Conservation (phyloP, 139 green algal genomes). For the Haematococcus sp. region DNA sequence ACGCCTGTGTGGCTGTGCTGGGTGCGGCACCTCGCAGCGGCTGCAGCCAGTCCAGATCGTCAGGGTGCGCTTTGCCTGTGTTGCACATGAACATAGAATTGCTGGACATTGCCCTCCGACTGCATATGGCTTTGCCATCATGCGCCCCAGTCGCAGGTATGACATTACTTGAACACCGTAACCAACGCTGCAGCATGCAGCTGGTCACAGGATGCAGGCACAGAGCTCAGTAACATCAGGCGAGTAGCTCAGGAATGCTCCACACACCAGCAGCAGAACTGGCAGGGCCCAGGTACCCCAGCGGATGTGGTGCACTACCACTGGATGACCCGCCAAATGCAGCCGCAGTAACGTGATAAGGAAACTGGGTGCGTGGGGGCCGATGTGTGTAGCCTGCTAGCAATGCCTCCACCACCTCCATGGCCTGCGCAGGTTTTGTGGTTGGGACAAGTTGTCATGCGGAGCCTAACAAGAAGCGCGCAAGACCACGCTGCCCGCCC, state of each 20-base stretch:
- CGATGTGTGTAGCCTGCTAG: not conserved
- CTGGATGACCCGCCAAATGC: not conserved
- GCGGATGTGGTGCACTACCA: not conserved
- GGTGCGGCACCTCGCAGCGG: conserved; percentile 23
- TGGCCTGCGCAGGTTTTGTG: not conserved
- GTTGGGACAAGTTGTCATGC: too few species aligned
- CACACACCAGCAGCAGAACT: not conserved
- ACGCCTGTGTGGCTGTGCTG: not conserved
- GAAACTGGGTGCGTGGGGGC: not conserved
- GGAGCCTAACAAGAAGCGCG: too few species aligned
- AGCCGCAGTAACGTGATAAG: not conserved
- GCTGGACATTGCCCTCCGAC: not conserved
- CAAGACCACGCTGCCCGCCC: too few species aligned
- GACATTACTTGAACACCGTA: not conserved
- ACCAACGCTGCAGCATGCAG: not conserved
- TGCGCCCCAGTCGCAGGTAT: not conserved
- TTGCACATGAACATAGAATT: not conserved
- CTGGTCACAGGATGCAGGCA: not conserved
- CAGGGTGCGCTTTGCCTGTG: conserved; percentile 16
- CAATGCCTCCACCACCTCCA: conserved; percentile 16
- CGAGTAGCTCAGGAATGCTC: not conserved
- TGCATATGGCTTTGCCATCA: not conserved
- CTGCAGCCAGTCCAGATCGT: conserved; percentile 38
- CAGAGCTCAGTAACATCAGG: not conserved
- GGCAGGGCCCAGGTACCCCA: not conserved